Evolutionary conservation across 306 rosid genomes (phyloP).

Genomic region (Calophaca sinica): DNA sequence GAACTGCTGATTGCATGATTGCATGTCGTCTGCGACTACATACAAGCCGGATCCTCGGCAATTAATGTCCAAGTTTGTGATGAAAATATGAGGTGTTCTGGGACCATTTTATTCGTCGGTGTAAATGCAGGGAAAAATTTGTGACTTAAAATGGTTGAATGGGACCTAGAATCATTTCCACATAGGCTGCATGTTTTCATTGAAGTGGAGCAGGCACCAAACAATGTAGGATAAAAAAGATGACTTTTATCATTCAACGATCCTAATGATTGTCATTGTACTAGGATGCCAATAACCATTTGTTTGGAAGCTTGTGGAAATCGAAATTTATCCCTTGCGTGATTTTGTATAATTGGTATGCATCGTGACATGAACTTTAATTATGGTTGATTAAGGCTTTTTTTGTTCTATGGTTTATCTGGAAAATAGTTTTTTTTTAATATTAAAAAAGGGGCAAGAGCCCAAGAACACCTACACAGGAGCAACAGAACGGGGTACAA

Average conservation of each 20-base stretch:
- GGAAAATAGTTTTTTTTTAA: too few relatives aligned
- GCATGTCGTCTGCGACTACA: too few relatives aligned
- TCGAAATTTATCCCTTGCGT: neutral
- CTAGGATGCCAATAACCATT: neutral
- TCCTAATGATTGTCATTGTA: conserved; percentile 20
- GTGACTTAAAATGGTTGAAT: conserved; percentile 39
- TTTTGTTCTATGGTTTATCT: too few relatives aligned
- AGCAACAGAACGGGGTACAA: too few relatives aligned
- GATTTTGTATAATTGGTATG: conserved; percentile 1
- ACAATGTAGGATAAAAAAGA: conserved; percentile 1
- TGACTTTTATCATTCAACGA: neutral
- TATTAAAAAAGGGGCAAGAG: too few relatives aligned
- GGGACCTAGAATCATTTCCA: conserved; percentile 43
- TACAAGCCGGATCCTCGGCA: too few relatives aligned
- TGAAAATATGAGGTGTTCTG: neutral
- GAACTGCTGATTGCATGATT: too few relatives aligned
- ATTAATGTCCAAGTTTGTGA: conserved; percentile 41
- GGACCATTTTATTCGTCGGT: conserved; percentile 42
- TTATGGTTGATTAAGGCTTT: too few relatives aligned
- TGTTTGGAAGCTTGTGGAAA: neutral
- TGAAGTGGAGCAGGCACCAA: conserved; percentile 46
- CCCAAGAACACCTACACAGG: too few relatives aligned
- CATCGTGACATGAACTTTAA: too few relatives aligned
- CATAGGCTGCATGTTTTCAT: conserved; percentile 1
- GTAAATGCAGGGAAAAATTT: conserved; percentile 43